Evolutionary conservation across 73 alveolate species (phyloP).

Genomic region (Paraurostyla sp.): DNA sequence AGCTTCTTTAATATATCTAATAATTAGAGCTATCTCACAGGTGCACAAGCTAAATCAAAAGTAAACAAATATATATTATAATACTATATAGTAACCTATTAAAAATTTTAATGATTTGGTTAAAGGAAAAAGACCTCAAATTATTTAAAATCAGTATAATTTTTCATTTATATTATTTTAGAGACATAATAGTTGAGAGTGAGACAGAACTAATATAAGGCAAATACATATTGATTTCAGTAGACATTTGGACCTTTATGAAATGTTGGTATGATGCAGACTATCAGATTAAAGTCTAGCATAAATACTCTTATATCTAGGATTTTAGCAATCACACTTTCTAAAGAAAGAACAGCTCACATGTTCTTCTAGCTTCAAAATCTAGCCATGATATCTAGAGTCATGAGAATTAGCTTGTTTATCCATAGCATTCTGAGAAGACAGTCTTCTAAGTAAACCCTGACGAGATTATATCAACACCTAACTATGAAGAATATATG

Average conservation of each 20-base stretch:
- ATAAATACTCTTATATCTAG: not conserved
- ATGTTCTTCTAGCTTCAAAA: too few species aligned
- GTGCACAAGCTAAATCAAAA: not conserved
- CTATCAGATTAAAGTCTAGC: not conserved
- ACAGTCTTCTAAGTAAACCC: constrained; percentile 14
- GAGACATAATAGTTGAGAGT: not conserved
- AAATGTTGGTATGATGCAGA: constrained; percentile 48
- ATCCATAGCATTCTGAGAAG: constrained; percentile 10
- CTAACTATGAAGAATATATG: not conserved
- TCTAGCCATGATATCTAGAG: too few species aligned
- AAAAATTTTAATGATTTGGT: constrained; percentile 49
- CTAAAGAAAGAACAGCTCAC: not conserved
- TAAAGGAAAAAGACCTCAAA: constrained; percentile 43
- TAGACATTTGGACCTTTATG: constrained; percentile 33
- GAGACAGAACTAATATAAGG: not conserved
- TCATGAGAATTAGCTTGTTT: too few species aligned
- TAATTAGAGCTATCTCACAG: not conserved
- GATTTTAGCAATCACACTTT: not conserved
- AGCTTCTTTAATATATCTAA: not conserved
- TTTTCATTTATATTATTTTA: not conserved
- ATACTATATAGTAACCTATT: not conserved
- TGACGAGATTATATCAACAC: constrained; percentile 6
- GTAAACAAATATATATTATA: not conserved
- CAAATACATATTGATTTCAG: not conserved
- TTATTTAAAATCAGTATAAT: not conserved